Conservation (phyloP, 352 stramenopile genomes). For the Globisporangium paddicum region DNA sequence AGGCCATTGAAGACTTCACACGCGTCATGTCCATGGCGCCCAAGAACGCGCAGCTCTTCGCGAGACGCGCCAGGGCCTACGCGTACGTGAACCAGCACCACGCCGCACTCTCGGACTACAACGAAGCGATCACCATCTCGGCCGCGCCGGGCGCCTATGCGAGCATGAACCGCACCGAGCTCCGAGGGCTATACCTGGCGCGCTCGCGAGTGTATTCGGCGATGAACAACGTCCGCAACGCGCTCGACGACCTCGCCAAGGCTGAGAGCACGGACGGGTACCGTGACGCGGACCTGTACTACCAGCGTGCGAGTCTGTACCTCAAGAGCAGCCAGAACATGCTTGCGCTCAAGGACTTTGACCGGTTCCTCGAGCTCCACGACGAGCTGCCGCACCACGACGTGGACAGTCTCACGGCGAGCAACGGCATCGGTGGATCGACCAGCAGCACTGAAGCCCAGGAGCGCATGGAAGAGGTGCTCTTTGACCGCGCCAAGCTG, state of each 20-base stretch:
- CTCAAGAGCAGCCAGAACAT: constrained; percentile 37
- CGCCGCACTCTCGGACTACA: constrained; percentile 60
- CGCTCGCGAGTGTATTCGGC: constrained; percentile 44
- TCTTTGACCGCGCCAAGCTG: constrained; percentile 55
- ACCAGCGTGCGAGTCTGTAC: constrained; percentile 51
- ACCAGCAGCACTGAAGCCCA: constrained; percentile 7
- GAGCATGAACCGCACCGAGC: constrained; percentile 18
- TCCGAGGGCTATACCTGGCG: constrained; percentile 44
- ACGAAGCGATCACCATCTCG: constrained; percentile 38
- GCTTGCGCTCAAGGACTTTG: constrained; percentile 51
- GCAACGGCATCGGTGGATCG: constrained; percentile 1
- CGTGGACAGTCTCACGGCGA: constrained; percentile 3
- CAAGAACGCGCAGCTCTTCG: constrained; percentile 59
- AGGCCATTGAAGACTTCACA: constrained; percentile 70
- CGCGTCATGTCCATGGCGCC: constrained; percentile 64
- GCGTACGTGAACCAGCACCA: constrained; percentile 46
- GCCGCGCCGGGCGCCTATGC: neutral
- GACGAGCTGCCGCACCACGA: constrained; percentile 33
- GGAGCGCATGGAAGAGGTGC: constrained; percentile 41
- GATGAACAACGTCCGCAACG: constrained; percentile 49
- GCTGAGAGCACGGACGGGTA: constrained; percentile 44
- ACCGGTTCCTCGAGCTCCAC: constrained; percentile 66
- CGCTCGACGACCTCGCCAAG: constrained; percentile 46
- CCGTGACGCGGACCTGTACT: constrained; percentile 52
- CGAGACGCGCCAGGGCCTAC: constrained; percentile 58